Percentiles rank a stretch among this genome's conserved stretches.
Conservation (phyloP, 768 basidiomycete genomes). For the Sarcodon aspratus region DNA sequence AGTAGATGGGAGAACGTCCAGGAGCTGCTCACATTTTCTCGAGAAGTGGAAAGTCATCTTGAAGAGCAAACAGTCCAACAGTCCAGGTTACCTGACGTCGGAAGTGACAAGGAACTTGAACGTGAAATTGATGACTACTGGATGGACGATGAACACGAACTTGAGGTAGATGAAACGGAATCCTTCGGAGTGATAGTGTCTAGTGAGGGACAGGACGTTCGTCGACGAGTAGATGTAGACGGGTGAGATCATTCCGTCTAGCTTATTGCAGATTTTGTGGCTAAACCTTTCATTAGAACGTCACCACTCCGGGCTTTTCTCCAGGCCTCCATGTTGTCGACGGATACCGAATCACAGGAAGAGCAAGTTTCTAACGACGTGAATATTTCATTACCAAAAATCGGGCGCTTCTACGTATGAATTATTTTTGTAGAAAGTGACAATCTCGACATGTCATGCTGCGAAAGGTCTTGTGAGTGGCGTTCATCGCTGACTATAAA, state of each 20-base stretch:
- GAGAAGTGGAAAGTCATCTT: slow-evolving; percentile 29
- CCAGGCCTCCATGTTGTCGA: slow-evolving; percentile 74
- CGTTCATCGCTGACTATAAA: no score
- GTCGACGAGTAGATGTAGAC: slow-evolving; percentile 3
- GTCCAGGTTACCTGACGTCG: slow-evolving; percentile 12
- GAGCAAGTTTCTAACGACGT: slow-evolving; percentile 38
- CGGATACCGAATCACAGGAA: slow-evolving; percentile 58
- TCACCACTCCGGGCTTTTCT: slow-evolving; percentile 64
- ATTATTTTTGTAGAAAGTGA: slow-evolving; percentile 48
- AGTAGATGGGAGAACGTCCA: slow-evolving; percentile 79
- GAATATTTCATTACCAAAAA: neutral
- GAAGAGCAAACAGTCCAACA: neutral
- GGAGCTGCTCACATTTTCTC: slow-evolving; percentile 74
- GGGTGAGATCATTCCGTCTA: slow-evolving; percentile 1
- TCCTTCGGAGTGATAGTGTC: neutral
- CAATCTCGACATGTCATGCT: slow-evolving; percentile 77
- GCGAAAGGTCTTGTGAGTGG: slow-evolving; percentile 56
- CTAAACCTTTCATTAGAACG: slow-evolving; percentile 3
- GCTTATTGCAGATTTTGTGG: no score
- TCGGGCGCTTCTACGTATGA: neutral
- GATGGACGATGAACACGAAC: slow-evolving; percentile 4
- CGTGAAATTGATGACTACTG: slow-evolving; percentile 5
- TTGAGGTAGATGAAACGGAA: slow-evolving; percentile 3
- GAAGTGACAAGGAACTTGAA: slow-evolving; percentile 3
- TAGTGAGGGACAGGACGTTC: slow-evolving; percentile 5